Conservation (phyloP, 345 rosid genomes). For the Hevea brasiliensis region DNA sequence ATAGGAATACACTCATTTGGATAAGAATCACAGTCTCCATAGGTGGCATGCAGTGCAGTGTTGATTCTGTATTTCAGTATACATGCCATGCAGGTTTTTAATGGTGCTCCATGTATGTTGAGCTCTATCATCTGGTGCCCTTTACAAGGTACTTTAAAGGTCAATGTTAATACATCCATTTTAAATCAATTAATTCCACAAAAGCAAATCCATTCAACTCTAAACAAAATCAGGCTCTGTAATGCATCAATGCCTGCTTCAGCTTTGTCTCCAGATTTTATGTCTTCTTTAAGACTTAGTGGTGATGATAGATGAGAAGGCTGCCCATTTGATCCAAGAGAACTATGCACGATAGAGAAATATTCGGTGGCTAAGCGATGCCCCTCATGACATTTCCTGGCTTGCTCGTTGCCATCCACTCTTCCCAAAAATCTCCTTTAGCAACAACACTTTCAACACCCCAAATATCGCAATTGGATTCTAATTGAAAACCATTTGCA, state of each 20-base stretch:
- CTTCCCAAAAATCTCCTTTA: constrained; percentile 66
- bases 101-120: no score
- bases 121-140: no score
- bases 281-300: constrained; percentile 38
- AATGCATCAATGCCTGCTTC: not conserved
- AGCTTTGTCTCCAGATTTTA: constrained; percentile 35
- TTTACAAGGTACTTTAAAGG: no score
- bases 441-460: constrained; percentile 78
- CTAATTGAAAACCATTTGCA: constrained; percentile 82
- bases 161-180: no score
- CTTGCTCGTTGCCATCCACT: constrained; percentile 28
- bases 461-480: constrained; percentile 89
- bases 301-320: constrained; percentile 51
- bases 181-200: no score
- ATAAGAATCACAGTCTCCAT: no score
- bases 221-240: constrained; percentile 16
- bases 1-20: no score
- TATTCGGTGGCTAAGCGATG: constrained; percentile 47
- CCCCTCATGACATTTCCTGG: constrained; percentile 32
- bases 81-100: no score
- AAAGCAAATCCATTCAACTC: no score
- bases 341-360: constrained; percentile 44
- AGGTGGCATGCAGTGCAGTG: no score
- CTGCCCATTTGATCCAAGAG: constrained; percentile 32
- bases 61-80: no score